Evolutionary conservation across 495 filamentous ascomycete species (phyloP).

Genomic region (Tuber indicum): DNA sequence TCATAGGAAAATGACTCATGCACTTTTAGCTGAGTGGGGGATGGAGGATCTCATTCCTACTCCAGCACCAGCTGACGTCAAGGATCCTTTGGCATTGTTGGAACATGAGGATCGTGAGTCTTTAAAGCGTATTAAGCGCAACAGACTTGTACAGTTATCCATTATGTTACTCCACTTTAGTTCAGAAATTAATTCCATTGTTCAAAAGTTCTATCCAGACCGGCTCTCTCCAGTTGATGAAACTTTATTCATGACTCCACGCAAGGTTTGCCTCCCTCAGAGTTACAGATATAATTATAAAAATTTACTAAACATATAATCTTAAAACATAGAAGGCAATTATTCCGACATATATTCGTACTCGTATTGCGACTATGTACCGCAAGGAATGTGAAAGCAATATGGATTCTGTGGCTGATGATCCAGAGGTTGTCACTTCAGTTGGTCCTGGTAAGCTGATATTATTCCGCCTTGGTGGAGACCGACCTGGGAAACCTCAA

Average conservation of each 20-base stretch:
- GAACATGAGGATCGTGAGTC: background rate
- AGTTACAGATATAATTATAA: background rate
- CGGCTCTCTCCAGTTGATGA: background rate
- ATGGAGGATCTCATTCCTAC: background rate
- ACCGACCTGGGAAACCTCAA: no score
- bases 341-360: no score
- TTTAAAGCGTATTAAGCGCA: background rate
- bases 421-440: no score
- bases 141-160: background rate
- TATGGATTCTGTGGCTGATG: no score
- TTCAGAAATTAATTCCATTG: background rate
- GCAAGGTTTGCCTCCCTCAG: background rate
- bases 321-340: no score
- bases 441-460: no score
- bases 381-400: no score
- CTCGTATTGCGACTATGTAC: no score
- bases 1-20: background rate
- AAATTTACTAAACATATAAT: no score
- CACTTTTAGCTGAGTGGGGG: background rate
- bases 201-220: background rate
- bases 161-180: background rate
- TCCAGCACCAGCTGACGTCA: background rate
- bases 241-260: background rate
- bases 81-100: background rate
- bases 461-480: no score